Conservation (phyloP, 495 filamentous ascomycete species). For the Hypoxylon subgilvum region DNA sequence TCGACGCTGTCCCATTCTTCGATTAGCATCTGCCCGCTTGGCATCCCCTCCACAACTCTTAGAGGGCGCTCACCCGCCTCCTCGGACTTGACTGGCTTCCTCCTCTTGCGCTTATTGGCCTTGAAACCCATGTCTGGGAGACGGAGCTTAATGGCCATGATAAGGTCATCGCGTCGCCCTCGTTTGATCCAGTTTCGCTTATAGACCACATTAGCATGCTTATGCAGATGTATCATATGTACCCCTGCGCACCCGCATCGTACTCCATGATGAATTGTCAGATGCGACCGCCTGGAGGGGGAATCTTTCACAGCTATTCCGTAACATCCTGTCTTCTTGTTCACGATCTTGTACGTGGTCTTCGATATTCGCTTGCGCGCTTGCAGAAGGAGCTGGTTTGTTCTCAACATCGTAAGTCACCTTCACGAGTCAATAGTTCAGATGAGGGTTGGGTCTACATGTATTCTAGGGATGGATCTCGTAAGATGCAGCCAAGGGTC, state of each 20-base stretch:
- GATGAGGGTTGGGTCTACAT: too few species aligned
- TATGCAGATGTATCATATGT: not conserved
- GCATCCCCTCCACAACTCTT: conserved; percentile 18
- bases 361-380: conserved; percentile 16
- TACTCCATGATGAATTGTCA: conserved; percentile 12
- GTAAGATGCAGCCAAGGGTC: not conserved
- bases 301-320: not conserved
- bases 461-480: not conserved
- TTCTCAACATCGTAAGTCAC: not conserved
- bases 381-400: not conserved
- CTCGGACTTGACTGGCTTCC: not conserved
- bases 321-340: conserved; percentile 14
- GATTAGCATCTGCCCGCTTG: conserved; percentile 14
- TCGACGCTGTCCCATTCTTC: conserved; percentile 31
- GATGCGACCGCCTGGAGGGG: not conserved
- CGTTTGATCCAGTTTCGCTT: conserved; percentile 1
- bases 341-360: conserved; percentile 8
- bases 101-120: not conserved
- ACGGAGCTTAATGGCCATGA: conserved; percentile 16
- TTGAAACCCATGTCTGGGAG: conserved; percentile 6
- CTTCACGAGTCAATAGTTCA: not conserved
- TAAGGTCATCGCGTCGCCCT: conserved; percentile 11
- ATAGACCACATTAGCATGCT: conserved; percentile 3
- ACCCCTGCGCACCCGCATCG: conserved; percentile 5
- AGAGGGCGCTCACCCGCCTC: not conserved